Conservation (phyloP, 768 basidiomycete species). For the Suillus decipiens region DNA sequence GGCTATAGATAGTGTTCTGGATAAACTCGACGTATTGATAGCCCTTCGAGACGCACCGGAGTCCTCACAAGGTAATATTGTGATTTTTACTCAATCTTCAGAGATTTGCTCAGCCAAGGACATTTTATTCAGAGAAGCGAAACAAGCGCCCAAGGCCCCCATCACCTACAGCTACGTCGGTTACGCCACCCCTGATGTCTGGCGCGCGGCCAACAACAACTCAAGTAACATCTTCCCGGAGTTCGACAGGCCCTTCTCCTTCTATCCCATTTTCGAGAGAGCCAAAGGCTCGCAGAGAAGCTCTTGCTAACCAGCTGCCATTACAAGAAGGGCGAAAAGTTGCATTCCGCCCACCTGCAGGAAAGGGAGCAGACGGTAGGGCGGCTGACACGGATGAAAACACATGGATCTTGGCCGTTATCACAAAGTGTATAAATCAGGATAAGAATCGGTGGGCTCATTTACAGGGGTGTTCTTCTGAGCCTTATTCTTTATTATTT, state of each 20-base stretch:
- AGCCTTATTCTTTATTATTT: constrained; percentile 27
- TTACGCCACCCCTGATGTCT: constrained; percentile 28
- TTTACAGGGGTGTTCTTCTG: neutral
- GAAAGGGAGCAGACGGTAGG: constrained; percentile 52
- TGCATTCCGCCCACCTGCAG: constrained; percentile 72
- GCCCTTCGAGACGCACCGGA: constrained; percentile 76
- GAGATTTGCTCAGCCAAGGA: constrained; percentile 11
- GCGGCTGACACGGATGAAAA: constrained; percentile 50
- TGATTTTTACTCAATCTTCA: neutral
- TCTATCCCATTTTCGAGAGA: constrained; percentile 59
- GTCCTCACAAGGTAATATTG: constrained; percentile 51
- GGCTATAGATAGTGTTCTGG: constrained; percentile 70
- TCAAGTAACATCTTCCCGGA: constrained; percentile 38
- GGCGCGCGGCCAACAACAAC: constrained; percentile 18
- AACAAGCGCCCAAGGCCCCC: constrained; percentile 72
- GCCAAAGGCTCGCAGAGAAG: constrained; percentile 66
- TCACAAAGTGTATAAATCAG: constrained; percentile 66
- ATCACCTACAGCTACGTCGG: constrained; percentile 61
- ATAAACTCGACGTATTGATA: constrained; percentile 67
- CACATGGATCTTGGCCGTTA: constrained; percentile 79
- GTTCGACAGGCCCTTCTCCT: constrained; percentile 57
- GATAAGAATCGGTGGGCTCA: constrained; percentile 64
- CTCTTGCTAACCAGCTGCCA: constrained; percentile 60
- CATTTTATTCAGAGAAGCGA: constrained; percentile 58
- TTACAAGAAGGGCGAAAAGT: constrained; percentile 77